A percentile compares a stretch with the other conserved stretches of the same genome.
phyloP scores from a whole-genome alignment of 805 yeast species.

The Candida caryicola region DNA sequence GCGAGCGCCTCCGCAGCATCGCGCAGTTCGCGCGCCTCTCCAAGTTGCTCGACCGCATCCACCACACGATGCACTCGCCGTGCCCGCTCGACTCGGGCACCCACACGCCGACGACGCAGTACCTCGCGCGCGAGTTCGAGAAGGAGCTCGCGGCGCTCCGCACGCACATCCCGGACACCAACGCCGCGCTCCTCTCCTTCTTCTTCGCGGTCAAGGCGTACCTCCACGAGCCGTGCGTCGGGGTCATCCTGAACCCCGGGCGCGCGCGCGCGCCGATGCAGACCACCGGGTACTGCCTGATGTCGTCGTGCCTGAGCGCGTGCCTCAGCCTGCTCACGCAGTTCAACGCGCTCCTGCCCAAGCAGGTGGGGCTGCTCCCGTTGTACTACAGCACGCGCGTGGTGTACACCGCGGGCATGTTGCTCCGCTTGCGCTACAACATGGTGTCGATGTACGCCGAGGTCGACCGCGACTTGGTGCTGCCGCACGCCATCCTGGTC shows the following conservation, averaged over 20 bases:
- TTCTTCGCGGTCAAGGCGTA: conserved; percentile 65
- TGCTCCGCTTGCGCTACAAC: conserved; percentile 54
- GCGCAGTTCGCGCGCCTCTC: conserved; percentile 60
- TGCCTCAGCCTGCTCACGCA: conserved; percentile 52
- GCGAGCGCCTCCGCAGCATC: conserved; percentile 37
- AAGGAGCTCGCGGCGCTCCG: conserved; percentile 41
- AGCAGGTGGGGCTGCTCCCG: conserved; percentile 56
- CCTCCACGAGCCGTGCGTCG: conserved; percentile 52
- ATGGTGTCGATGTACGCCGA: conserved; percentile 51
- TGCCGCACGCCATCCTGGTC: conserved; percentile 40
- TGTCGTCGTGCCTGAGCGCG: conserved; percentile 51
- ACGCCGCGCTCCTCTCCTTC: conserved; percentile 47
- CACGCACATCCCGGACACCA: conserved; percentile 33
- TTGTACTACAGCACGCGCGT: conserved; percentile 54
- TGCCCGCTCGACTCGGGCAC: conserved; percentile 21
- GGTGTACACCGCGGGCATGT: conserved; percentile 64
- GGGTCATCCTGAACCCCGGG: conserved; percentile 18
- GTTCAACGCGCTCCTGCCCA: conserved; percentile 42
- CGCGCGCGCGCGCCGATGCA: conserved; percentile 13
- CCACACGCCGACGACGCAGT: conserved; percentile 33
- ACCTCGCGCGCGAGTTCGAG: conserved; percentile 50
- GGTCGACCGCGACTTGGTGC: conserved; percentile 44
- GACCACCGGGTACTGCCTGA: conserved; percentile 33
- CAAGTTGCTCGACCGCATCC: conserved; percentile 60
- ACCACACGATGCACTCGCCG: conserved; percentile 44